phyloP scores from a whole-genome alignment of 176 grass and related monocot genomes.

The Saccharum officinarum region DNA sequence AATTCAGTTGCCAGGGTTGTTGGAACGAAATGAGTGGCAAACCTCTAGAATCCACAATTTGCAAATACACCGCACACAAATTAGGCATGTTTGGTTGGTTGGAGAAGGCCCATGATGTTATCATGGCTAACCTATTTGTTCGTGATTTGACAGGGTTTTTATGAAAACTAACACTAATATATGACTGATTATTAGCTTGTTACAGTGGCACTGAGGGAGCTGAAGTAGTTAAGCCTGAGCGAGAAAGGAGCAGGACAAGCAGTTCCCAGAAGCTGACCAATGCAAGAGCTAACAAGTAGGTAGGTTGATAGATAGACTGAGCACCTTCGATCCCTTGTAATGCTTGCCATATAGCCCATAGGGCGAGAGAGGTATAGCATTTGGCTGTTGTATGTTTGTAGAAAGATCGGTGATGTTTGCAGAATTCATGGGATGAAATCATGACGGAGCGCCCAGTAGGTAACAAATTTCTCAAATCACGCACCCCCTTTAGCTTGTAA shows the following conservation, averaged over 20 bases:
- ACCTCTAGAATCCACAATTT: neutral
- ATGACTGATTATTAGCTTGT: conserved; percentile 28
- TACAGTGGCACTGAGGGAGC: conserved; percentile 41
- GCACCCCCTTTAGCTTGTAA: neutral
- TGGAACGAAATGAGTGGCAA: neutral
- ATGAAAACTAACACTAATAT: neutral
- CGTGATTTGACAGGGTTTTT: neutral
- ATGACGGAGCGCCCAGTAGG: no score
- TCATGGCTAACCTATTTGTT: neutral
- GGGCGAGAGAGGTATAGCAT: no score
- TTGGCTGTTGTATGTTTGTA: neutral
- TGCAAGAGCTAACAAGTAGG: neutral
- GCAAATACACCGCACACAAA: neutral
- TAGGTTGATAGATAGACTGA: neutral
- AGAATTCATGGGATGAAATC: neutral
- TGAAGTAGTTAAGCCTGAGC: conserved; percentile 28
- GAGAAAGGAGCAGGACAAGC: conserved; percentile 9
- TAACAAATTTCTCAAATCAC: no score
- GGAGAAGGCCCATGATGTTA: neutral
- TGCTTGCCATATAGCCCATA: neutral
- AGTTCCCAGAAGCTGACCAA: neutral
- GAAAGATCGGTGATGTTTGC: neutral
- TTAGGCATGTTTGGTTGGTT: neutral
- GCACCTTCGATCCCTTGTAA: neutral
- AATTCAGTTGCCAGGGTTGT: neutral